Evolutionary conservation across 805 yeast species (phyloP).

Genomic region (Barnettozyma californica): DNA sequence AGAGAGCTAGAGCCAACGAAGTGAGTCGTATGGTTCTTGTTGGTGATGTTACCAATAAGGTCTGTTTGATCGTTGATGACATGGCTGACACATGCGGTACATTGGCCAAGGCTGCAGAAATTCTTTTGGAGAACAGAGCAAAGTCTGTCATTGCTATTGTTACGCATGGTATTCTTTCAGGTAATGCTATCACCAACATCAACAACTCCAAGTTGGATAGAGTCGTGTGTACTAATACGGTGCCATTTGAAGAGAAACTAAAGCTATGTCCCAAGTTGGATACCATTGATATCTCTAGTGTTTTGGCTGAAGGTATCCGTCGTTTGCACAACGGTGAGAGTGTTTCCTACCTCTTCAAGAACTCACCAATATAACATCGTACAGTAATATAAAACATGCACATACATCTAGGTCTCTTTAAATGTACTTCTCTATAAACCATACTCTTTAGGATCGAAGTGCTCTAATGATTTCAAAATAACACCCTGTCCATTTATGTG

Average conservation of each 20-base stretch:
- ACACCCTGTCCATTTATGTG: slow-evolving; percentile 56
- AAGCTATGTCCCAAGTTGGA: slow-evolving; percentile 57
- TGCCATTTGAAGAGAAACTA: slow-evolving; percentile 66
- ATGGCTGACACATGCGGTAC: slow-evolving; percentile 93
- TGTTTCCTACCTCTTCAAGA: slow-evolving; percentile 70
- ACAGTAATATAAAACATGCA: background rate
- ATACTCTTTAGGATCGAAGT: slow-evolving; percentile 46
- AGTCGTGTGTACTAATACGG: slow-evolving; percentile 76
- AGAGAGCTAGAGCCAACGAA: slow-evolving; percentile 78
- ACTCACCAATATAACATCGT: slow-evolving; percentile 42
- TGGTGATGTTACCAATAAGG: slow-evolving; percentile 74
- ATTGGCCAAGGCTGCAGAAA: slow-evolving; percentile 75
- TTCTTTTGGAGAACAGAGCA: slow-evolving; percentile 62
- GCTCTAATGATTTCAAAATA: slow-evolving; percentile 43
- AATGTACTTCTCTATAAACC: slow-evolving; percentile 29
- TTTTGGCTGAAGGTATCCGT: slow-evolving; percentile 76
- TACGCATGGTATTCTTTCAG: slow-evolving; percentile 75
- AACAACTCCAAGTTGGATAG: slow-evolving; percentile 62
- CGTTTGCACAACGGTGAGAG: slow-evolving; percentile 86
- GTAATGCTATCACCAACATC: slow-evolving; percentile 66
- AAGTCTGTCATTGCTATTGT: slow-evolving; percentile 74
- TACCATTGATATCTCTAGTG: slow-evolving; percentile 65
- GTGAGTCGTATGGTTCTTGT: slow-evolving; percentile 81
- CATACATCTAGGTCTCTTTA: background rate
- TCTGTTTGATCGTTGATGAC: slow-evolving; percentile 77